Percentiles rank a stretch among this genome's conserved stretches.
phyloP scores from a whole-genome alignment of 768 basidiomycete species.

The Hydnomerulius pinastri region DNA sequence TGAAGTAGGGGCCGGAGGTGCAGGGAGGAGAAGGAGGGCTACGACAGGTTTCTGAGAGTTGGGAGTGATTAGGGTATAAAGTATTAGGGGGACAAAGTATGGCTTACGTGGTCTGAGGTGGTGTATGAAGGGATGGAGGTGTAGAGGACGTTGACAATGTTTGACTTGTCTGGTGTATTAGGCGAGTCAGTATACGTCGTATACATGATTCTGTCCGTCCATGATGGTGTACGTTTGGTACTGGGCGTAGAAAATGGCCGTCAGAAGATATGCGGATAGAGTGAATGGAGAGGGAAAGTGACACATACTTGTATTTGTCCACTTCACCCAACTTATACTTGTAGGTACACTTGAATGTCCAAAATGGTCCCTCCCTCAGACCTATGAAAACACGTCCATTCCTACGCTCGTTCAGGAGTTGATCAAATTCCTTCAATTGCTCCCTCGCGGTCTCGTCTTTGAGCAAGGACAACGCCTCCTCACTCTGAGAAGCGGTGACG shows the following conservation, averaged over 20 bases:
- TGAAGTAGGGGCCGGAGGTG: slow-evolving; percentile 30
- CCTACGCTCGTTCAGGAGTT: slow-evolving; percentile 62
- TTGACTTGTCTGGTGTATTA: slow-evolving; percentile 47
- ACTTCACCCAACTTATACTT: slow-evolving; percentile 83
- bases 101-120: slow-evolving; percentile 84
- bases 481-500: slow-evolving; percentile 31
- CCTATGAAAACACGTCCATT: slow-evolving; percentile 70
- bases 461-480: slow-evolving; percentile 44
- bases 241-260: slow-evolving; percentile 34
- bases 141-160: slow-evolving; percentile 70
- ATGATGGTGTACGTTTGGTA: slow-evolving; percentile 75
- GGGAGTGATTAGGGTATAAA: not conserved
- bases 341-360: slow-evolving; percentile 88
- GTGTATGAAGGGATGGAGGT: slow-evolving; percentile 82
- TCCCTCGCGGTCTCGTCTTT: slow-evolving; percentile 55
- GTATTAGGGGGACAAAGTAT: not conserved
- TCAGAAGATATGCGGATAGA: slow-evolving; percentile 5
- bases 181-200: slow-evolving; percentile 71
- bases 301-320: slow-evolving; percentile 73
- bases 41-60: slow-evolving; percentile 80
- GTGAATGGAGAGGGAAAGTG: not conserved
- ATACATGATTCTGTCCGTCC: slow-evolving; percentile 93
- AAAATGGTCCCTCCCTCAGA: slow-evolving; percentile 84
- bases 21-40: slow-evolving; percentile 64
- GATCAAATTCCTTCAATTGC: slow-evolving; percentile 70